These are phyloP conservation scores for Trapa incisa DNA, from an alignment of 345 rosid species.

Conservation along the genomic window DNA sequence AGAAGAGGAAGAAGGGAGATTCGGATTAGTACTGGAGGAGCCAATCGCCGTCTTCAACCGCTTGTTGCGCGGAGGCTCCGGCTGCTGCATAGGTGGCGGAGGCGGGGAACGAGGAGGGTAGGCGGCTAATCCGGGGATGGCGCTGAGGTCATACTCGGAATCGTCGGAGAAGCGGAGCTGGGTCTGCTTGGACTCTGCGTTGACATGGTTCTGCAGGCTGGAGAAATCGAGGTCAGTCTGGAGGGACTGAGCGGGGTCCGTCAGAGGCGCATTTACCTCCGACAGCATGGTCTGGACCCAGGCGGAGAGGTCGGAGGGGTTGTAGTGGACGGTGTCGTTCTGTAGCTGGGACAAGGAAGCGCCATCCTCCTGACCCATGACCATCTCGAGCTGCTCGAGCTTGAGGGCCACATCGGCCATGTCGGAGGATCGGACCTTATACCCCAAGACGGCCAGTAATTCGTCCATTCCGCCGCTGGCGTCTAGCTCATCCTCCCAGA, in stretches of 20 bases:
- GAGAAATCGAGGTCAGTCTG: slow-evolving; percentile 3
- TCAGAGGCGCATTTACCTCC: slow-evolving; percentile 32
- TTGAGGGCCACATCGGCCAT: slow-evolving; percentile 88
- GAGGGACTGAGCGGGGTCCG: not conserved
- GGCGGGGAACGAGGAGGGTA: slow-evolving; percentile 15
- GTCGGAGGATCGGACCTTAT: slow-evolving; percentile 65
- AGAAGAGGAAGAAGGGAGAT: slow-evolving; percentile 9
- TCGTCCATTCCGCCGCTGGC: slow-evolving; percentile 58
- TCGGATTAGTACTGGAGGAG: slow-evolving; percentile 9
- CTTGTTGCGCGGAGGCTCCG: slow-evolving; percentile 18
- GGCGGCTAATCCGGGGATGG: slow-evolving; percentile 66
- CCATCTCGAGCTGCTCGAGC: slow-evolving; percentile 80
- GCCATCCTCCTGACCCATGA: slow-evolving; percentile 59
- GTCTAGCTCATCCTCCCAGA: slow-evolving; percentile 32
- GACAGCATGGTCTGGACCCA: slow-evolving; percentile 64
- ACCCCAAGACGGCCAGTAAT: slow-evolving; percentile 63
- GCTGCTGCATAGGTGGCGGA: slow-evolving; percentile 51
- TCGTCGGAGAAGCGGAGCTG: slow-evolving; percentile 19
- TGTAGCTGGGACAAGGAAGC: slow-evolving; percentile 29
- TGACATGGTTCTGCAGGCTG: slow-evolving; percentile 3
- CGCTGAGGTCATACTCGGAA: slow-evolving; percentile 67
- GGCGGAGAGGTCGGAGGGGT: slow-evolving; percentile 62
- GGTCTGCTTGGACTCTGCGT: slow-evolving; percentile 1
- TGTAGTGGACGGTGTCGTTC: slow-evolving; percentile 54
- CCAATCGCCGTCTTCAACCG: slow-evolving; percentile 18